Evolutionary conservation across 1,284 basidiomycete genomes (phyloP).

Genomic region (Leccinum insolens): DNA sequence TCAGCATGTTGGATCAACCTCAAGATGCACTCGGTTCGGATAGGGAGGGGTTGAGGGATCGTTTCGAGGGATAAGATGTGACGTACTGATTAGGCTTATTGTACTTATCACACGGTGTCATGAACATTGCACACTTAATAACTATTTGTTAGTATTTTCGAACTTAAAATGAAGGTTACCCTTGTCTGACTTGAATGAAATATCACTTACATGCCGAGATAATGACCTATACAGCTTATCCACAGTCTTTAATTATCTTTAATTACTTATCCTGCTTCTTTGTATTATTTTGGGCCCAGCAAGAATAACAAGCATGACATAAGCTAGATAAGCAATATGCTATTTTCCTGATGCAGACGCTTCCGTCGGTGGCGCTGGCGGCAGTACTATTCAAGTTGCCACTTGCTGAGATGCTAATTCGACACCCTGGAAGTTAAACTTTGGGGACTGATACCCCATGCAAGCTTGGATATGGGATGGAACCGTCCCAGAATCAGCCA

Average conservation of each 20-base stretch:
- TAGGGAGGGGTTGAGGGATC: too few relatives aligned
- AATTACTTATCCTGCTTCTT: neutral
- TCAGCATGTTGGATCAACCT: too few relatives aligned
- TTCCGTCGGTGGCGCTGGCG: neutral
- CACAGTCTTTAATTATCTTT: neutral
- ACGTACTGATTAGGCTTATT: too few relatives aligned
- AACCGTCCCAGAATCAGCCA: neutral
- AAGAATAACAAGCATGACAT: neutral
- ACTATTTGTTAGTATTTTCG: neutral
- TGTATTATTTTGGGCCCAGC: neutral
- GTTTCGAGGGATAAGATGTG: too few relatives aligned
- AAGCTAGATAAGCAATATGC: neutral
- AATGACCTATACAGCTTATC: neutral
- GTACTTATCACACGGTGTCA: too few relatives aligned
- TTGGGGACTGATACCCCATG: neutral
- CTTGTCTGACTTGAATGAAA: neutral
- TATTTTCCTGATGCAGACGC: neutral
- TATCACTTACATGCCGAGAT: neutral
- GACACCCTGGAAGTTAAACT: neutral
- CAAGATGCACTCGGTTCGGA: too few relatives aligned
- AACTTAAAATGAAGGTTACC: too few relatives aligned
- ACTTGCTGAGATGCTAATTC: neutral
- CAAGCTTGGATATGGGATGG: neutral
- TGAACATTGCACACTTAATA: too few relatives aligned
- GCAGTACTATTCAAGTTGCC: neutral